Evolutionary conservation across 2,329 filamentous ascomycete genomes (phyloP).

Genomic region (Fusarium incarnatum): DNA sequence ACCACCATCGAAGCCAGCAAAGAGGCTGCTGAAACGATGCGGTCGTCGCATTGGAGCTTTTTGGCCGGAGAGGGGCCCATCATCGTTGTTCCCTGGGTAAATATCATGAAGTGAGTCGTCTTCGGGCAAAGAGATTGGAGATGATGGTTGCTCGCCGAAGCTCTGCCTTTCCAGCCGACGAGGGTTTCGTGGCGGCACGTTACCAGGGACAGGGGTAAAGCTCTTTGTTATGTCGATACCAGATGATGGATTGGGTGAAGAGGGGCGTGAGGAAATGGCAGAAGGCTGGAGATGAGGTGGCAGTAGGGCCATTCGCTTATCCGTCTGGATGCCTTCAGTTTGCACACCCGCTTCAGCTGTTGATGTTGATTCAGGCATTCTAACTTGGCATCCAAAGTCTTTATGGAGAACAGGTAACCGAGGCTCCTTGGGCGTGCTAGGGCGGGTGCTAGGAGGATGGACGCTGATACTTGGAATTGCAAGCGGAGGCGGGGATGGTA

Average conservation of each 20-base stretch:
- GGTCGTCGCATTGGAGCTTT: conserved; percentile 74
- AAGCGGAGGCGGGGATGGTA: conserved; percentile 55
- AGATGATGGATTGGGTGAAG: conserved; percentile 61
- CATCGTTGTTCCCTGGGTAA: conserved; percentile 84
- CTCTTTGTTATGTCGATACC: conserved; percentile 51
- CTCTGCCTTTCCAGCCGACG: conserved; percentile 64
- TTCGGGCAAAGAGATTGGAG: conserved; percentile 57
- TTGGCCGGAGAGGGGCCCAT: conserved; percentile 74
- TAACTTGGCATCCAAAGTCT: conserved; percentile 86
- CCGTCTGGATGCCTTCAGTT: conserved; percentile 90
- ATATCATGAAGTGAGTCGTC: conserved; percentile 65
- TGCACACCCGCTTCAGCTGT: conserved; percentile 67
- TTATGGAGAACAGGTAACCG: conserved; percentile 84
- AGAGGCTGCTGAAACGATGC: conserved; percentile 84
- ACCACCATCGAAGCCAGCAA: conserved; percentile 81
- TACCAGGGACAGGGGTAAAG: conserved; percentile 65
- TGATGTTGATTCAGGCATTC: conserved; percentile 43
- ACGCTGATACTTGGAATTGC: conserved; percentile 89
- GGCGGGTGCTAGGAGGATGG: conserved; percentile 85
- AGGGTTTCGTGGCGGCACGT: conserved; percentile 70
- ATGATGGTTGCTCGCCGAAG: conserved; percentile 62
- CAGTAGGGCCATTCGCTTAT: conserved; percentile 78
- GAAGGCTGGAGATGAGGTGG: conserved; percentile 84
- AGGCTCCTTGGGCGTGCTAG: conserved; percentile 80
- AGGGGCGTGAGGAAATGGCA: conserved; percentile 72